phyloP scores from a whole-genome alignment of 192 early-diverging fungal species.

The Phlyctochytrium planicorne region DNA sequence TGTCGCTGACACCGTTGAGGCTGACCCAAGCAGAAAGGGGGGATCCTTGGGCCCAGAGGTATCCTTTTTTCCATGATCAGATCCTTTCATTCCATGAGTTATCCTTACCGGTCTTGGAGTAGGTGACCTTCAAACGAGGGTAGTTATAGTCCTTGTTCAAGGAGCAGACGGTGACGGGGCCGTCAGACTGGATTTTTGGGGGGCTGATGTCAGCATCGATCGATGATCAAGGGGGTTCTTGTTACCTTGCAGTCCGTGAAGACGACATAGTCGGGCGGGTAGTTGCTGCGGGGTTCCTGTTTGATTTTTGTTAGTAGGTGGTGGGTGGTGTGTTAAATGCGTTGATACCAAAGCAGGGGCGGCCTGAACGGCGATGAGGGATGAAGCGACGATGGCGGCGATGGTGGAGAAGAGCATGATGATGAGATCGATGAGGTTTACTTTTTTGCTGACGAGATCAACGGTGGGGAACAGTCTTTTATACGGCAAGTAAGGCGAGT shows the following conservation, averaged over 20 bases:
- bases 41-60: slow-evolving; percentile 14
- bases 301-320: no score
- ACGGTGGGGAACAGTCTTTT: no score
- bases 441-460: no score
- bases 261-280: not conserved
- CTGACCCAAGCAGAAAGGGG: slow-evolving; percentile 6
- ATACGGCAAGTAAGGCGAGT: no score
- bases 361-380: not conserved
- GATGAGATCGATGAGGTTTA: not conserved
- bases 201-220: no score
- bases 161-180: not conserved
- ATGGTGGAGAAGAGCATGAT: not conserved
- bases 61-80: no score
- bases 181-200: not conserved
- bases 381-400: not conserved
- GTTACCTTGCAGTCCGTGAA: not conserved
- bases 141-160: not conserved
- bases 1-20: not conserved
- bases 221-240: no score
- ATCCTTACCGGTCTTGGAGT: not conserved
- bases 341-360: no score
- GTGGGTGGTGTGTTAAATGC: no score
- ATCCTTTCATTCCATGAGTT: no score
- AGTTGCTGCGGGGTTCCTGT: not conserved
- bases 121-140: not conserved